A percentile compares a stretch with the other conserved stretches of the same genome.
These are phyloP conservation scores for Pleurotus salmoneostramineus DNA, from an alignment of 768 basidiomycete genomes.

Conservation along the genomic window DNA sequence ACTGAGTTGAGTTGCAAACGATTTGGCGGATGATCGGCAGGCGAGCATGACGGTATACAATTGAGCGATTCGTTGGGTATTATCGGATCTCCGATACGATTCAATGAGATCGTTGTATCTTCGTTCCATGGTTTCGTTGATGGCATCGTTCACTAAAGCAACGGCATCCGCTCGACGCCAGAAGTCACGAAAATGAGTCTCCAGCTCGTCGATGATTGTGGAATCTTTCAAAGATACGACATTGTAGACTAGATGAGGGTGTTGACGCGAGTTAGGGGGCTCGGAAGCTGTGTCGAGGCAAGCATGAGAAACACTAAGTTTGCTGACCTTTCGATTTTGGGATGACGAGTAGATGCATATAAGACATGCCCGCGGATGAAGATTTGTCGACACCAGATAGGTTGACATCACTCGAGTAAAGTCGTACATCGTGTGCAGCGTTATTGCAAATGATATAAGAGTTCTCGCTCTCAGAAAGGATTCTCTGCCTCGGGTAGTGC, in stretches of 20 bases:
- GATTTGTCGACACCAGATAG: neutral
- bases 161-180: neutral
- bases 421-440: neutral
- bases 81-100: neutral
- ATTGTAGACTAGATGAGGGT: constrained; percentile 3
- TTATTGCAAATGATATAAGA: constrained; percentile 4
- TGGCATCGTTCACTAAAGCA: neutral
- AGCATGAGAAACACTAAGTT: neutral
- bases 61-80: neutral
- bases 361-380: neutral
- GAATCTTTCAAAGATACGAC: neutral
- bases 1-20: neutral
- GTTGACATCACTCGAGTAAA: neutral
- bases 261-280: neutral
- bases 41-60: neutral
- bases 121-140: neutral
- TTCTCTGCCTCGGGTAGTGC: neutral
- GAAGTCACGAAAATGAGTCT: neutral
- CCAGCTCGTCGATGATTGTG: neutral
- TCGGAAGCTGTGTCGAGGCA: too few relatives aligned
- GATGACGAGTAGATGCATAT: constrained; percentile 3
- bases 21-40: neutral
- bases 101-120: neutral
- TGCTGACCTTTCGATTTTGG: neutral
- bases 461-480: neutral